Evolutionary conservation across 2,329 filamentous ascomycete genomes (phyloP).

Genomic region (Penicillium sp.): DNA sequence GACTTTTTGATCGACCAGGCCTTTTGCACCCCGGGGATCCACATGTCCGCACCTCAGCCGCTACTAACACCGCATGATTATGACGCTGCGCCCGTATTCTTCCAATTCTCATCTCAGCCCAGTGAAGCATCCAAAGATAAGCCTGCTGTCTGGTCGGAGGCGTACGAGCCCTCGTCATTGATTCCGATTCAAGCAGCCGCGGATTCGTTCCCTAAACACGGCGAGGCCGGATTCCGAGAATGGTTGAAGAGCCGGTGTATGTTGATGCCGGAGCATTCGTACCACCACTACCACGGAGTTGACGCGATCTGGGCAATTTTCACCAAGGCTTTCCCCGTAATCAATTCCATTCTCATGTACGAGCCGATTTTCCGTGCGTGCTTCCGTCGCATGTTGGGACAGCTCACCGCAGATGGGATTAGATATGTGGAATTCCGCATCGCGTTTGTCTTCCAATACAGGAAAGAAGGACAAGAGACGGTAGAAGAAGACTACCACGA

Average conservation of each 20-base stretch:
- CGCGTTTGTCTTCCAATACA: constrained; percentile 71
- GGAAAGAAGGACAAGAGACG: constrained; percentile 60
- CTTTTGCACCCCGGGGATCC: constrained; percentile 69
- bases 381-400: constrained; percentile 66
- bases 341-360: constrained; percentile 76
- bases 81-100: constrained; percentile 58
- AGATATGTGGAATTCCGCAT: constrained; percentile 80
- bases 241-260: constrained; percentile 75
- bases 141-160: constrained; percentile 62
- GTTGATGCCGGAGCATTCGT: constrained; percentile 68
- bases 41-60: constrained; percentile 60
- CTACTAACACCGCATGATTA: constrained; percentile 56
- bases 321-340: constrained; percentile 67
- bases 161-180: constrained; percentile 60
- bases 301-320: constrained; percentile 87
- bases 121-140: constrained; percentile 44
- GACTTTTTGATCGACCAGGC: constrained; percentile 74
- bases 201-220: constrained; percentile 70
- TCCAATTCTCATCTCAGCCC: constrained; percentile 57
- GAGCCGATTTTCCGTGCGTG: constrained; percentile 84
- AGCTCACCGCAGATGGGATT: constrained; percentile 77
- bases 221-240: constrained; percentile 66
- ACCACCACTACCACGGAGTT: constrained; percentile 77
- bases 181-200: constrained; percentile 64
- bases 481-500: constrained; percentile 67